Evolutionary conservation across 2,329 filamentous ascomycete genomes (phyloP).

Genomic region (Cryphonectria japonica): DNA sequence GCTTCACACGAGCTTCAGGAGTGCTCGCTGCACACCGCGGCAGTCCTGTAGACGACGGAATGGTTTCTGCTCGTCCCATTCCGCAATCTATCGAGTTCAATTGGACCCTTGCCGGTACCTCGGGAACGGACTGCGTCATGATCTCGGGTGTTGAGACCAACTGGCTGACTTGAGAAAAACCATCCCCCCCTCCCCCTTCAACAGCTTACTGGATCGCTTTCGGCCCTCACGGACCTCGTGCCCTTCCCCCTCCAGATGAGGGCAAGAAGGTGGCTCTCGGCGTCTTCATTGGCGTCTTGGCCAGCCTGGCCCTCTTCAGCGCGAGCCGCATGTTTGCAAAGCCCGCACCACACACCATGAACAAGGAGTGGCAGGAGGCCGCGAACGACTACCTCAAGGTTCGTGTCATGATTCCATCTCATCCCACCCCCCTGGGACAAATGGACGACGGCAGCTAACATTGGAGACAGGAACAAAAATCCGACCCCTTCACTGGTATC

Average conservation of each 20-base stretch:
- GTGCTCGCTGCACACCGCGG: not conserved
- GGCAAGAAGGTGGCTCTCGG: constrained; percentile 76
- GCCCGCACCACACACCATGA: constrained; percentile 83
- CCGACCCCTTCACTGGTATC: constrained; percentile 86
- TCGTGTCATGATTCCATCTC: constrained; percentile 40
- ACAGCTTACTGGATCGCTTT: constrained; percentile 99
- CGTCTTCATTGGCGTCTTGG: constrained; percentile 68
- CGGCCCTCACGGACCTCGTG: constrained; percentile 91
- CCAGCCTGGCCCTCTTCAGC: constrained; percentile 73
- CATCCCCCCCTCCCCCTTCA: constrained; percentile 25
- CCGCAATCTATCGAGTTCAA: constrained; percentile 7
- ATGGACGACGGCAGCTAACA: constrained; percentile 27
- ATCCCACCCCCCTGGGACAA: not conserved
- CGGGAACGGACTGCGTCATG: constrained; percentile 30
- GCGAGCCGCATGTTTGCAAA: constrained; percentile 72
- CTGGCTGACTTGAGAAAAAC: constrained; percentile 42
- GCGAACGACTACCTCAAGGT: constrained; percentile 94
- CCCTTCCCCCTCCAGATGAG: constrained; percentile 82
- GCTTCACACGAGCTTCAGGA: not conserved
- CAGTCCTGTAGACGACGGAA: not conserved
- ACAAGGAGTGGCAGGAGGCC: constrained; percentile 94
- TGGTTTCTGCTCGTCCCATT: not conserved
- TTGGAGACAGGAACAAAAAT: constrained; percentile 69
- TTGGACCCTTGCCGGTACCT: constrained; percentile 29
- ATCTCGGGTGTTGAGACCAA: not conserved